Evolutionary conservation across 164 flowering plant genomes (phyloP), one percentile per base, ranked within the genome.

Genomic region (Cinnamomum chago): DNA sequence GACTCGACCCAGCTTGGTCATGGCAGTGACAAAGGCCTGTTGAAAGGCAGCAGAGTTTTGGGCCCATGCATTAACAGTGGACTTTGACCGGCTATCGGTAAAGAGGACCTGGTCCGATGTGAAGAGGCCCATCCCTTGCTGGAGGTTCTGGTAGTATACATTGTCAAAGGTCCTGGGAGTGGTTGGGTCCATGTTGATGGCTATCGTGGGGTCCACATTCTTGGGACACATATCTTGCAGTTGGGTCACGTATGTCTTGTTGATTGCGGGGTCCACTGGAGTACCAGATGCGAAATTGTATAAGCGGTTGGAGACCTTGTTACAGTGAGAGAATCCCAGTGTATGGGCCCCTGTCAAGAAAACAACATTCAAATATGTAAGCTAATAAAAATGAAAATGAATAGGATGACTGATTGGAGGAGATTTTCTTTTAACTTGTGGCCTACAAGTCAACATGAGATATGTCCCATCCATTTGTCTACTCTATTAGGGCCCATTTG

Each of bases 81-180:
- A 81, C 76, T 33, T 87, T 23, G 98, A 92, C 65, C 92, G 77
- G 0, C 10, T 0, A 70, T 92, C 94, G 1, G 88, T 81, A 79
- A 78, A 91, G 20, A 94, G 85, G 65, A 85, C 84, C 66, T 94
- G 95, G 72, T 94, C 98, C 1, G 97, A 92, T 9, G 91, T 89
- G 84, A 92, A 89, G 0, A 92, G 84, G 12, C 97, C 97, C 79
- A 71, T 84, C 1, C 94, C 88, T 28, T 87, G 83, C 58, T 84
- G 85, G 1, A 94, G 88, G 58, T 92, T 92, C 81, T 87, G 74
- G 85, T 28, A 94, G 81, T 89, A 94, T 2, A 71, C 71, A 69
- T 91, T 94, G 83, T 92, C 98, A 73, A 94, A 94, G 0, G 52
- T 81, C 28, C 70, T 75, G 7, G 95, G 93, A 0, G 97, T 91